Evolutionary conservation across 2,329 filamentous ascomycete genomes (phyloP).

Genomic region (Botrytis paeoniae): DNA sequence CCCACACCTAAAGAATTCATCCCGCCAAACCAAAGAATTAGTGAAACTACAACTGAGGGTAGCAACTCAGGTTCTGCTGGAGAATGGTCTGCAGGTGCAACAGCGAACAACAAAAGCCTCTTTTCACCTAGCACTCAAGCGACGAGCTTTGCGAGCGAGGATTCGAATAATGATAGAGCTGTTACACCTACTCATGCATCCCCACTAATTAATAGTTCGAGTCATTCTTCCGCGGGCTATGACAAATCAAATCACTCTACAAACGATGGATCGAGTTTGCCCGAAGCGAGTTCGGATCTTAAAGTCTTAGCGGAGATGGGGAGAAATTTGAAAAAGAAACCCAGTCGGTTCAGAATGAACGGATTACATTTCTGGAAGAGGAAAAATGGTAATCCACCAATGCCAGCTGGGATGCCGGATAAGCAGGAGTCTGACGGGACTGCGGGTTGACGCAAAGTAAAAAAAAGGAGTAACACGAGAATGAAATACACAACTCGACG

Average conservation of each 20-base stretch:
- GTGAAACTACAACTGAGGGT: slow-evolving; percentile 61
- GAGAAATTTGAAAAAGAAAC: slow-evolving; percentile 57
- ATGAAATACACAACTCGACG: slow-evolving; percentile 12
- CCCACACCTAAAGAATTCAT: slow-evolving; percentile 24
- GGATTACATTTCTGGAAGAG: slow-evolving; percentile 36
- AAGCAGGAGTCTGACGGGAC: slow-evolving; percentile 12
- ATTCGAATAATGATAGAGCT: slow-evolving; percentile 22
- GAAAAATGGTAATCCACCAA: slow-evolving; percentile 35
- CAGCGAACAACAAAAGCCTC: slow-evolving; percentile 61
- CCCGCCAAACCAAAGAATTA: slow-evolving; percentile 48
- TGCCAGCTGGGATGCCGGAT: slow-evolving; percentile 21
- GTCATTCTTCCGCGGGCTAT: slow-evolving; percentile 23
- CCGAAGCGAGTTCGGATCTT: slow-evolving; percentile 13
- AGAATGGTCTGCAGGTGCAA: slow-evolving; percentile 62
- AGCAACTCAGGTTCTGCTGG: slow-evolving; percentile 52
- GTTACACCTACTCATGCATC: slow-evolving; percentile 23
- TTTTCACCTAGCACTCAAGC: slow-evolving; percentile 63
- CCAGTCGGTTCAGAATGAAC: slow-evolving; percentile 63
- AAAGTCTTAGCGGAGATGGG: slow-evolving; percentile 47
- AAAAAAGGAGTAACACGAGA: background rate
- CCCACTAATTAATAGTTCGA: slow-evolving; percentile 35
- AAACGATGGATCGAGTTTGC: slow-evolving; percentile 15
- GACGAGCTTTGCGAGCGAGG: slow-evolving; percentile 61
- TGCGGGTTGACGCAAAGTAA: slow-evolving; percentile 3
- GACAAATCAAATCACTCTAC: slow-evolving; percentile 20